These are phyloP conservation scores for Phaeodactylum tricornutum DNA, from an alignment of 108 stramenopile species.

Conservation along the genomic window DNA sequence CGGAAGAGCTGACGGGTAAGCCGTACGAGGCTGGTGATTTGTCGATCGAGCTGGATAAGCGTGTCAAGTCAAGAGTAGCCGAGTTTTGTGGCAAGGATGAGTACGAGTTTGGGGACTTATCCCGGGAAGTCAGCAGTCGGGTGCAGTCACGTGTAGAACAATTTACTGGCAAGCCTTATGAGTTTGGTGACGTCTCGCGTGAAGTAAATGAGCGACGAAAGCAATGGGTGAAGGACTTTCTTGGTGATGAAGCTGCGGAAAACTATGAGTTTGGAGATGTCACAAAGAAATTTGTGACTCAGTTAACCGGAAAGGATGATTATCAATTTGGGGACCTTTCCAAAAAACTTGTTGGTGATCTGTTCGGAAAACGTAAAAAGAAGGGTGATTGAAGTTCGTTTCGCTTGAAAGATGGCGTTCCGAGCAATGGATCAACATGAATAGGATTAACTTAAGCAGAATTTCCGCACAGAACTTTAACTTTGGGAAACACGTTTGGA, in stretches of 20 bases:
- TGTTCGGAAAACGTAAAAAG: slow-evolving; percentile 37
- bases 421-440: too few relatives aligned
- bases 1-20: slow-evolving; percentile 62
- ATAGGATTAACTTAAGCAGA: too few relatives aligned
- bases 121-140: slow-evolving; percentile 4
- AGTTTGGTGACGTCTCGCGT: slow-evolving; percentile 11
- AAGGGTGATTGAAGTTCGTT: too few relatives aligned
- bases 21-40: slow-evolving; percentile 73
- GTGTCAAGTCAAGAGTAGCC: slow-evolving; percentile 45
- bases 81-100: slow-evolving; percentile 59
- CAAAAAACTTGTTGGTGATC: slow-evolving; percentile 53
- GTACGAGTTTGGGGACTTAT: slow-evolving; percentile 67
- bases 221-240: slow-evolving; percentile 53
- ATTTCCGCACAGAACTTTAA: too few relatives aligned
- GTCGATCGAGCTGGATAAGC: slow-evolving; percentile 42
- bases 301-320: slow-evolving; percentile 61
- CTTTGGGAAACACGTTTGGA: too few relatives aligned
- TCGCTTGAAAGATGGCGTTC: too few relatives aligned
- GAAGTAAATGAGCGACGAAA: slow-evolving; percentile 47
- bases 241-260: slow-evolving; percentile 61
- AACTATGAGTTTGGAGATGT: slow-evolving; percentile 59
- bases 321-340: slow-evolving; percentile 71
- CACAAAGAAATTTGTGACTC: slow-evolving; percentile 48
- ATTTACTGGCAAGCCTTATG: slow-evolving; percentile 13
- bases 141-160: slow-evolving; percentile 6